phyloP scores from a whole-genome alignment of 2,329 filamentous ascomycete genomes.

The Nothopassalora personata region DNA sequence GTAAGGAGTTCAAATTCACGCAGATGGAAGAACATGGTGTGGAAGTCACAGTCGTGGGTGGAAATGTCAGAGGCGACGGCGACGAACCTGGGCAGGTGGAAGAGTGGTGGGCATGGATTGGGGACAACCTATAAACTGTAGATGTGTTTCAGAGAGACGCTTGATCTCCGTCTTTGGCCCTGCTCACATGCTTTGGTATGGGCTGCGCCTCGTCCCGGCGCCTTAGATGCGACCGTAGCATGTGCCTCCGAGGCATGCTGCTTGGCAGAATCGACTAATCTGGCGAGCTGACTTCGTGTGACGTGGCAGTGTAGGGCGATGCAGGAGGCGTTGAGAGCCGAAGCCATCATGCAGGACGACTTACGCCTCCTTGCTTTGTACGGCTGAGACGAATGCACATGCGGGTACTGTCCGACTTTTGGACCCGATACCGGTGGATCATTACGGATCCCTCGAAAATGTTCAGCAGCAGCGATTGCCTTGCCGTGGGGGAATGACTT shows the following conservation, averaged over 20 bases:
- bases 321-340: background rate
- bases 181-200: background rate
- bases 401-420: background rate
- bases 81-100: constrained; percentile 54
- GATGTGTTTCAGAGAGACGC: background rate
- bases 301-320: background rate
- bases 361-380: background rate
- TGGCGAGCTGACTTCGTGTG: background rate
- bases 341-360: background rate
- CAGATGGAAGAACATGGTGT: constrained; percentile 81
- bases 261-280: background rate
- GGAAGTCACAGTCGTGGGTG: constrained; percentile 69
- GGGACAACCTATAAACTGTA: constrained; percentile 57
- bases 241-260: background rate
- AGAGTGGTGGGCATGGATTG: constrained; percentile 90
- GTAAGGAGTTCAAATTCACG: constrained; percentile 70
- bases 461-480: too few species aligned
- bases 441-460: background rate
- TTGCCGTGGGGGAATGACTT: too few species aligned
- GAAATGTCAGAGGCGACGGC: constrained; percentile 61
- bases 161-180: background rate
- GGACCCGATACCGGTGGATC: too few species aligned
- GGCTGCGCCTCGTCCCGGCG: background rate
- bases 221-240: background rate
- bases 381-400: background rate